Percentiles rank a stretch among this genome's conserved stretches.
Evolutionary conservation across 2,329 filamentous ascomycete genomes (phyloP).

Genomic region (Fusarium phyllophilum): DNA sequence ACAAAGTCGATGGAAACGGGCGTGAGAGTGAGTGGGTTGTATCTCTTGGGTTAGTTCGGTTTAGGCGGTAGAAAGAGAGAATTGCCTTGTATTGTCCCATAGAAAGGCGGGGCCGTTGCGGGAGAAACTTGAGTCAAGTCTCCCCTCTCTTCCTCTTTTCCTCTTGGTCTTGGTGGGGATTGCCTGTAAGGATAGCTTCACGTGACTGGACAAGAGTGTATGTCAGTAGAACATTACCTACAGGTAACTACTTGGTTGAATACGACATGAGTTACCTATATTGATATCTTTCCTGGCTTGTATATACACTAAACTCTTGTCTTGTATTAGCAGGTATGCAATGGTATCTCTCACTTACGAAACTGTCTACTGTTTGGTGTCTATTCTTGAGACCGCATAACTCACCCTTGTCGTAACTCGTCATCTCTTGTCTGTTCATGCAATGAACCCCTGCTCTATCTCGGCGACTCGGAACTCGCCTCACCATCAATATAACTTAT

Average conservation of each 20-base stretch:
- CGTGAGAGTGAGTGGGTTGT: slow-evolving; percentile 35
- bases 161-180: slow-evolving; percentile 43
- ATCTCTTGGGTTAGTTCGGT: slow-evolving; percentile 20
- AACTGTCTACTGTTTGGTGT: neutral
- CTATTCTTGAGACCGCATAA: neutral
- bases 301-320: neutral
- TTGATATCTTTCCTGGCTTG: neutral
- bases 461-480: slow-evolving; percentile 11
- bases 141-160: slow-evolving; percentile 38
- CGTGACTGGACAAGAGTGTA: slow-evolving; percentile 44
- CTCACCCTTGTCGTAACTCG: slow-evolving; percentile 1
- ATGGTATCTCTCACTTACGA: no score
- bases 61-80: slow-evolving; percentile 37
- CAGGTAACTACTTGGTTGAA: neutral
- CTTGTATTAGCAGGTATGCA: neutral
- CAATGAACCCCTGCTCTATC: slow-evolving; percentile 12
- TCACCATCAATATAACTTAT: neutral
- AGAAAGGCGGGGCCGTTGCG: slow-evolving; percentile 44
- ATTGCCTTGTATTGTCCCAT: slow-evolving; percentile 30
- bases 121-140: slow-evolving; percentile 44
- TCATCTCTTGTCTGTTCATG: slow-evolving; percentile 19
- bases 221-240: slow-evolving; percentile 21
- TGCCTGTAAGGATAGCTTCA: slow-evolving; percentile 46
- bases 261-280: neutral
- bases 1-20: slow-evolving; percentile 35